Conservation (phyloP, 2,329 filamentous ascomycete species). For the Fusarium pseudograminearum region DNA sequence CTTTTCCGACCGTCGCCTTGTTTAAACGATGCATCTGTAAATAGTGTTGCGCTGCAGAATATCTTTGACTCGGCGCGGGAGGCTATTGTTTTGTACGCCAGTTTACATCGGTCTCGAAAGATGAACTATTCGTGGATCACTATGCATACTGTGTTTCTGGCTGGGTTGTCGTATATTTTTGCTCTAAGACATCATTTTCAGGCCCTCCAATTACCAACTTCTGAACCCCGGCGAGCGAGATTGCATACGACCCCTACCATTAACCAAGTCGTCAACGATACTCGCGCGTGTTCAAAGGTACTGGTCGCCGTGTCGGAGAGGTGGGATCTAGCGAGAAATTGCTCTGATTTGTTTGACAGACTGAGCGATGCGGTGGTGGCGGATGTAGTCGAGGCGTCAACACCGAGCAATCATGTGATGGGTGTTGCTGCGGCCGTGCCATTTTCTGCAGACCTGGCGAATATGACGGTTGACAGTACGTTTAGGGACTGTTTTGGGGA, state of each 20-base stretch:
- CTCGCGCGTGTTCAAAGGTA: conserved; percentile 58
- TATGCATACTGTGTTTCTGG: conserved; percentile 62
- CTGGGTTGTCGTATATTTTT: conserved; percentile 59
- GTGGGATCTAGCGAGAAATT: conserved; percentile 56
- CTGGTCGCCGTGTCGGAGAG: conserved; percentile 59
- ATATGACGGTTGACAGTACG: conserved; percentile 54
- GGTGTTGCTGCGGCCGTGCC: conserved; percentile 15
- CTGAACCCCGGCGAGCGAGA: neutral
- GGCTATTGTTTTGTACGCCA: conserved; percentile 58
- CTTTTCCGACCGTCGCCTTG: conserved; percentile 57
- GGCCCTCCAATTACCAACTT: conserved; percentile 37
- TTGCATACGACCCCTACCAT: conserved; percentile 53
- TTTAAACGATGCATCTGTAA: conserved; percentile 44
- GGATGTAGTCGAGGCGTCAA: conserved; percentile 52
- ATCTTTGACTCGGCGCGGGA: conserved; percentile 56
- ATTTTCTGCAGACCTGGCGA: conserved; percentile 21
- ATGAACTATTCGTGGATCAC: conserved; percentile 65
- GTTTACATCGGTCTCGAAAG: conserved; percentile 57
- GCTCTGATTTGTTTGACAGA: conserved; percentile 58
- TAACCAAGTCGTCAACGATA: conserved; percentile 58
- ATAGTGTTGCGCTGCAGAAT: conserved; percentile 50
- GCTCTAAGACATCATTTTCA: conserved; percentile 56
- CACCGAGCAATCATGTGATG: neutral
- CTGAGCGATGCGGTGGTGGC: conserved; percentile 57
- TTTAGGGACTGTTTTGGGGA: conserved; percentile 55